Evolutionary conservation across 805 yeast species (phyloP).

Genomic region (Zygoascus biomembranicola): DNA sequence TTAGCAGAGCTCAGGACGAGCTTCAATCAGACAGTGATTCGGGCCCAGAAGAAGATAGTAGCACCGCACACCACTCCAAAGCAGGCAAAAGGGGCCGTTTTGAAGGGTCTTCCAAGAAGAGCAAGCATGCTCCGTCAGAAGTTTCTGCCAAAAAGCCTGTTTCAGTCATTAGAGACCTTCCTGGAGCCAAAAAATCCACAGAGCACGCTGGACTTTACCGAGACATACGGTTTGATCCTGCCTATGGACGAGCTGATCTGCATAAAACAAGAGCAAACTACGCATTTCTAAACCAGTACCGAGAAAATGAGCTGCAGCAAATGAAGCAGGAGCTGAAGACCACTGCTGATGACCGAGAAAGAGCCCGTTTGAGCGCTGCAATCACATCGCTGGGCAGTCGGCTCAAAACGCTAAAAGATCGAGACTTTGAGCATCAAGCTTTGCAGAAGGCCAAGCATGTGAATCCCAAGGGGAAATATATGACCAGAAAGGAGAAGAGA

Average conservation of each 20-base stretch:
- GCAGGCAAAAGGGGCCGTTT: background rate
- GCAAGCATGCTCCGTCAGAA: constrained; percentile 86
- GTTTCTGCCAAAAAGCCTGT: constrained; percentile 66
- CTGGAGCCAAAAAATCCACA: constrained; percentile 24
- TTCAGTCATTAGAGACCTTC: constrained; percentile 61
- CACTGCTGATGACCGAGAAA: constrained; percentile 39
- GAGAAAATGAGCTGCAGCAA: constrained; percentile 61
- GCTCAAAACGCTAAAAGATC: constrained; percentile 59
- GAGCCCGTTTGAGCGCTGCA: constrained; percentile 26
- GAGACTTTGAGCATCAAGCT: constrained; percentile 66
- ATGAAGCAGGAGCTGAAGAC: constrained; percentile 41
- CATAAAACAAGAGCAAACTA: constrained; percentile 65
- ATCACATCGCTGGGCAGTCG: constrained; percentile 29
- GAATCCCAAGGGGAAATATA: constrained; percentile 32
- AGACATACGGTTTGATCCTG: constrained; percentile 87
- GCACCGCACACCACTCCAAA: constrained; percentile 6
- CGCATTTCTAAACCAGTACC: constrained; percentile 76
- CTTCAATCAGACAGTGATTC: constrained; percentile 6
- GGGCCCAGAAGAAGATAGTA: constrained; percentile 14
- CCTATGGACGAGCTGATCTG: constrained; percentile 76
- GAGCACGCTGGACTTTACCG: constrained; percentile 37
- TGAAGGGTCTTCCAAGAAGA: constrained; percentile 24
- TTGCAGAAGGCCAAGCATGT: constrained; percentile 59
- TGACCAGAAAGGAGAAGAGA: constrained; percentile 30
- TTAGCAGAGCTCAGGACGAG: constrained; percentile 21